Percentiles rank a stretch among this genome's conserved stretches.
phyloP scores from a whole-genome alignment of 2,329 filamentous ascomycete species.

The Fusarium sp. region DNA sequence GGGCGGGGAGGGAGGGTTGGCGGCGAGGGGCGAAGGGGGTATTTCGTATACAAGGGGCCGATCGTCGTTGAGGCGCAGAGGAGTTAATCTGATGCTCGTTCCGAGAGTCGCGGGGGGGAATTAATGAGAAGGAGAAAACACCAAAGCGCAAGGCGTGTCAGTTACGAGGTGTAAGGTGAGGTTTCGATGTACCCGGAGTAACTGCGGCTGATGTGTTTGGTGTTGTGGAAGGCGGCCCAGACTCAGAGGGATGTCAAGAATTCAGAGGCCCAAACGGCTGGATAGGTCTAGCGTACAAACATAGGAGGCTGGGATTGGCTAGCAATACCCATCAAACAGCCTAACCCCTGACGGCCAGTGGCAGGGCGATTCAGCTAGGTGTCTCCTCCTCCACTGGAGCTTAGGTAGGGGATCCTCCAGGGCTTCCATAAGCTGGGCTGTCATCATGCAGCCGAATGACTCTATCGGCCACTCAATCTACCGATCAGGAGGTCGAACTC shows the following conservation, averaged over 20 bases:
- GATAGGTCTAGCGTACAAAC: constrained; percentile 53
- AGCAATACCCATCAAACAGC: constrained; percentile 2
- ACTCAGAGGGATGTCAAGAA: constrained; percentile 27
- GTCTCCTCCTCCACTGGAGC: constrained; percentile 26
- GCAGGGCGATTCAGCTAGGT: constrained; percentile 40
- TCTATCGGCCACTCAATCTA: constrained; percentile 27
- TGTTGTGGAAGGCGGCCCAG: constrained; percentile 47
- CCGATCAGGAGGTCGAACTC: background rate
- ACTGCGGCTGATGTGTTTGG: constrained; percentile 50
- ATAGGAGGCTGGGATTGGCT: constrained; percentile 14
- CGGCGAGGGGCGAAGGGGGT: constrained; percentile 17
- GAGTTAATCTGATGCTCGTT: constrained; percentile 22
- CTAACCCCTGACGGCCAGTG: constrained; percentile 31
- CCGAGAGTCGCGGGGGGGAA: constrained; percentile 28
- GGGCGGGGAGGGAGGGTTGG: constrained; percentile 35
- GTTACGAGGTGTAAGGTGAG: constrained; percentile 46
- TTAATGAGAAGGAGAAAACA: constrained; percentile 30
- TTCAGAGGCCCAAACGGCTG: constrained; percentile 39
- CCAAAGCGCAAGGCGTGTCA: constrained; percentile 40
- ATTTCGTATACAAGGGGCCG: constrained; percentile 19
- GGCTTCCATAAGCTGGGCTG: constrained; percentile 2
- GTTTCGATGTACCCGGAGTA: constrained; percentile 44
- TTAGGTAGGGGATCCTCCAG: constrained; percentile 30
- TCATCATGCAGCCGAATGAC: constrained; percentile 37
- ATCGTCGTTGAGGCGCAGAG: constrained; percentile 25